Evolutionary conservation across 73 alveolate species (phyloP).

Genomic region (Stentor coeruleus): DNA sequence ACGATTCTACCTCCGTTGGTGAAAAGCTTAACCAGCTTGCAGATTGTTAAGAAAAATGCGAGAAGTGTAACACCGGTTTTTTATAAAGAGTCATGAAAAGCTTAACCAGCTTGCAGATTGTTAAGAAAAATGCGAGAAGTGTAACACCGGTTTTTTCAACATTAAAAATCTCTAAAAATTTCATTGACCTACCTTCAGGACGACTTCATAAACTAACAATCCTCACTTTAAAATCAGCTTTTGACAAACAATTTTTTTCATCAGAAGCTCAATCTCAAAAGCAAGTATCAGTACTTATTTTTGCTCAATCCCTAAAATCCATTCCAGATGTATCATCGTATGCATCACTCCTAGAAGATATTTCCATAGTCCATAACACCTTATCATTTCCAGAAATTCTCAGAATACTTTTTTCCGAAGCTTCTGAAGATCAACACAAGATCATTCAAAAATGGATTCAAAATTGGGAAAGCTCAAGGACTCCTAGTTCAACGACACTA

Average conservation of each 20-base stretch:
- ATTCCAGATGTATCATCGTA: not conserved
- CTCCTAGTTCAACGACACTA: too few species aligned
- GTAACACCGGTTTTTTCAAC: not conserved
- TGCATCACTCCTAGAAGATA: not conserved
- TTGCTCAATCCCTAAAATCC: not conserved
- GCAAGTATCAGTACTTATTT: not conserved
- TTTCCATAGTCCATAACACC: not conserved
- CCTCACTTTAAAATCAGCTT: not conserved
- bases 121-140: too few species aligned
- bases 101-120: not conserved
- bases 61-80: not conserved
- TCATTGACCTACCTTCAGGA: not conserved
- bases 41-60: too few species aligned
- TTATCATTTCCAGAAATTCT: not conserved
- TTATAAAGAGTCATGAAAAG: not conserved
- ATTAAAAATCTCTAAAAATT: too few species aligned
- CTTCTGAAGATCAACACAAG: not conserved
- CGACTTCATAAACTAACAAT: too few species aligned
- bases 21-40: not conserved
- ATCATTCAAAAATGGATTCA: not conserved
- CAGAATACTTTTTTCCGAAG: not conserved
- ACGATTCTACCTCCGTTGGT: not conserved
- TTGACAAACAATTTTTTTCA: not conserved
- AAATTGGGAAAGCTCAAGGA: conserved; percentile 3
- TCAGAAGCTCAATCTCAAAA: not conserved